These are phyloP conservation scores for Ceratocystis huliohia DNA, from an alignment of 2,329 filamentous ascomycete genomes.

Conservation along the genomic window DNA sequence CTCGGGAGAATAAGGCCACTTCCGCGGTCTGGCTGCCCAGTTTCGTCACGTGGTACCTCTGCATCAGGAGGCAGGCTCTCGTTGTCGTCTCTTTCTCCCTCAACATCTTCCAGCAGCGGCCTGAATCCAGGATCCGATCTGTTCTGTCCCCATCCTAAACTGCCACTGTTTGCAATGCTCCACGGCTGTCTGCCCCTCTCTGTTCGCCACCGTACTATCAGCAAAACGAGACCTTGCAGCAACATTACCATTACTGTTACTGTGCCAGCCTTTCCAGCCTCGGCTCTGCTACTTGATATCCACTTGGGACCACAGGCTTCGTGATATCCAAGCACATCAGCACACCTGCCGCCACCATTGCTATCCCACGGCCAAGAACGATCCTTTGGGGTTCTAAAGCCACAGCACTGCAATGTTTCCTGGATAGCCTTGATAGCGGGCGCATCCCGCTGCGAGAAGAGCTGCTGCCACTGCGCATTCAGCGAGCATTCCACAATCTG, in stretches of 20 bases:
- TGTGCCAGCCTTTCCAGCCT: conserved; percentile 40
- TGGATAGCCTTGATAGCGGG: conserved; percentile 46
- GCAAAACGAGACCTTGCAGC: conserved; percentile 44
- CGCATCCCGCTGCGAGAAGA: conserved; percentile 34
- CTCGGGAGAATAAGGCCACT: not conserved
- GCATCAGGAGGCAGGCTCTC: not conserved
- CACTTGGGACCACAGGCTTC: conserved; percentile 42
- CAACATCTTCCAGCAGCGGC: conserved; percentile 1
- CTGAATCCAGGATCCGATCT: not conserved
- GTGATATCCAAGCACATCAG: conserved; percentile 34
- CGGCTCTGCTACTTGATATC: conserved; percentile 31
- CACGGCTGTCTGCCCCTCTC: not conserved
- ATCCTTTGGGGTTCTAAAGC: conserved; percentile 44
- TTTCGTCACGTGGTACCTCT: not conserved
- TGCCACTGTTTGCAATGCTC: not conserved
- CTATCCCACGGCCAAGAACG: conserved; percentile 49
- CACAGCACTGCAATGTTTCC: conserved; percentile 54
- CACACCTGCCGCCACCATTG: conserved; percentile 31
- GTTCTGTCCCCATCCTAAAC: not conserved
- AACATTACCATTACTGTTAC: conserved; percentile 43
- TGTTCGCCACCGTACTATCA: not conserved
- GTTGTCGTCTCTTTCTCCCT: not conserved
- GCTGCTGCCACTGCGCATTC: conserved; percentile 23
- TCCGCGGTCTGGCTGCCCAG: not conserved
- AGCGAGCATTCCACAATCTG: conserved; percentile 21